Conservation (phyloP, 2,329 filamentous ascomycete genomes). For the Aspergillus sclerotialis region DNA sequence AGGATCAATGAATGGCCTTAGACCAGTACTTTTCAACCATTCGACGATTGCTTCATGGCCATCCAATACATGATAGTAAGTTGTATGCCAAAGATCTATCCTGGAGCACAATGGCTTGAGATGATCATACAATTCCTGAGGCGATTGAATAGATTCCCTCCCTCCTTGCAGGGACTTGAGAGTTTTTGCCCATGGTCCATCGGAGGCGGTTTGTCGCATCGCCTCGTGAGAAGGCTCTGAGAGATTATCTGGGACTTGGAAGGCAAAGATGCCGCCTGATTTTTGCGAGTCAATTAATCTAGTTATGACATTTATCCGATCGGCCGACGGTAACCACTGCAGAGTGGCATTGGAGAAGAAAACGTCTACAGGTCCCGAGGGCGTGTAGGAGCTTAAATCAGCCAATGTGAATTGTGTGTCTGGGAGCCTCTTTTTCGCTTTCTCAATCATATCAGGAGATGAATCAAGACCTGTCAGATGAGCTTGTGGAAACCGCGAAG, state of each 20-base stretch:
- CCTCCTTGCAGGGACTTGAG: constrained; percentile 24
- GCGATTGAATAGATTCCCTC: constrained; percentile 44
- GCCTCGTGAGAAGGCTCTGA: constrained; percentile 42
- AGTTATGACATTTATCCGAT: constrained; percentile 41
- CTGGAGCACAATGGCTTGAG: constrained; percentile 36
- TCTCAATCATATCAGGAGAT: constrained; percentile 49
- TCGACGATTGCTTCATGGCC: constrained; percentile 48
- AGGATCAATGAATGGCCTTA: constrained; percentile 49
- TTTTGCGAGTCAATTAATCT: constrained; percentile 36
- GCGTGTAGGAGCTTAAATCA: constrained; percentile 40
- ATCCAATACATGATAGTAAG: constrained; percentile 47
- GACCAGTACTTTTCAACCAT: constrained; percentile 53
- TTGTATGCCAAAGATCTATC: constrained; percentile 50
- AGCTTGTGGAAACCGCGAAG: constrained; percentile 42
- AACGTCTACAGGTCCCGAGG: constrained; percentile 33
- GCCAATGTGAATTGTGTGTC: constrained; percentile 39
- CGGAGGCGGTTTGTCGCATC: constrained; percentile 42
- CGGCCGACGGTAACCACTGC: constrained; percentile 46
- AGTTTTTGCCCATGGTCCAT: constrained; percentile 33
- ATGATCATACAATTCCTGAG: constrained; percentile 43
- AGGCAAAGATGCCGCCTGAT: constrained; percentile 45
- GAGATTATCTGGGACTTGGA: constrained; percentile 51
- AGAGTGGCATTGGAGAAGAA: constrained; percentile 54
- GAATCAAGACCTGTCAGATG: constrained; percentile 48
- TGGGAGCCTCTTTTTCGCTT: constrained; percentile 38